Evolutionary conservation across 345 rosid genomes (phyloP).

Genomic region (Atalantia buxifolia): DNA sequence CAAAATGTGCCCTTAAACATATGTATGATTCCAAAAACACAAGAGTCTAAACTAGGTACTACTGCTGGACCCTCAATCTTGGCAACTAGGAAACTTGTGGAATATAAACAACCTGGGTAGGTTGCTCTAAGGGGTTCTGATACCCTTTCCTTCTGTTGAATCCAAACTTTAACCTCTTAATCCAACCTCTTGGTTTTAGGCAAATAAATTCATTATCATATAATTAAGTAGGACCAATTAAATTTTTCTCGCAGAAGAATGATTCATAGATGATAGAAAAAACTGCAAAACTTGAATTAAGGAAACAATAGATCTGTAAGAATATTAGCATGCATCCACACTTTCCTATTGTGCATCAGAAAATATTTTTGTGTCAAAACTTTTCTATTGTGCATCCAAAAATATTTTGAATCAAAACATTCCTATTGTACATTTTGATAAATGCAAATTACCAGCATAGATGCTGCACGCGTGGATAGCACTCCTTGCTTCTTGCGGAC

Average conservation of each 20-base stretch:
- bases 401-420: background rate
- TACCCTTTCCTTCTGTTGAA: no score
- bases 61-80: no score
- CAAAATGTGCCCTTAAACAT: background rate
- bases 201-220: background rate
- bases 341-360: background rate
- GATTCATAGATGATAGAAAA: background rate
- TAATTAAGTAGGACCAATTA: background rate
- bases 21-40: background rate
- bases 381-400: background rate
- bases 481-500: slow-evolving; percentile 64
- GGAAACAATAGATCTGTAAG: background rate
- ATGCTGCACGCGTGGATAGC: slow-evolving; percentile 85
- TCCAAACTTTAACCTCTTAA: no score
- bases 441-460: slow-evolving; percentile 76
- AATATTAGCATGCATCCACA: background rate
- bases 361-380: slow-evolving; percentile 2
- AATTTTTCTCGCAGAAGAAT: background rate
- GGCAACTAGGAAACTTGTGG: no score
- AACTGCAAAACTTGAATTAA: background rate
- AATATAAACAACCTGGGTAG: no score
- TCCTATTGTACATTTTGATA: background rate
- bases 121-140: no score
- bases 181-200: no score
- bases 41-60: no score